phyloP scores from a whole-genome alignment of 2,329 filamentous ascomycete species.

The Dothistroma septosporum region DNA sequence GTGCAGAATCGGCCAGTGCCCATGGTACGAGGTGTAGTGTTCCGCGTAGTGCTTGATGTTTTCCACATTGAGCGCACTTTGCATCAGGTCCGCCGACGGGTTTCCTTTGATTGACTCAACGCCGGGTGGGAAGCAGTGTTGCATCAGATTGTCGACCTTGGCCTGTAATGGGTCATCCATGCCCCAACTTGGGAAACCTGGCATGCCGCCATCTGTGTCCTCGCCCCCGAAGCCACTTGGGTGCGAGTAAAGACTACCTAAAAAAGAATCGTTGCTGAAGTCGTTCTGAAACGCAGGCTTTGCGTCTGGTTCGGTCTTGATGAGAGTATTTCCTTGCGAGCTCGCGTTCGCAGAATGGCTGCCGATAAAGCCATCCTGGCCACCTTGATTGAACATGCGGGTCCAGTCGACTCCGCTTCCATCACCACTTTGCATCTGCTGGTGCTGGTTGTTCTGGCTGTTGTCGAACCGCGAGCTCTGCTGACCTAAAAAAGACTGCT shows the following conservation, averaged over 20 bases:
- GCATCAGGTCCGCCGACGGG: constrained; percentile 44
- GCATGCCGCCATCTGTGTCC: constrained; percentile 32
- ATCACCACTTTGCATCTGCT: constrained; percentile 30
- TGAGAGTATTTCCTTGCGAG: constrained; percentile 32
- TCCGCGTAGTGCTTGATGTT: constrained; percentile 68
- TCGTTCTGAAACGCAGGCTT: constrained; percentile 41
- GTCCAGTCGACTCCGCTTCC: constrained; percentile 41
- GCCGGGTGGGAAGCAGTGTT: constrained; percentile 55
- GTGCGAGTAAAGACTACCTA: constrained; percentile 47
- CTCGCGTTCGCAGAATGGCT: constrained; percentile 45
- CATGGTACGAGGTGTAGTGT: constrained; percentile 67
- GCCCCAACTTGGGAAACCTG: constrained; percentile 41
- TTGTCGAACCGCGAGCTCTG: constrained; percentile 37
- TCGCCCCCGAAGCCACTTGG: constrained; percentile 41
- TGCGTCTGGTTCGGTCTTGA: constrained; percentile 44
- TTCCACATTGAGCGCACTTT: constrained; percentile 58
- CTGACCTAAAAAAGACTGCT: constrained; percentile 38
- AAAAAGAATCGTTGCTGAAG: constrained; percentile 46
- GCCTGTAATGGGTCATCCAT: constrained; percentile 45
- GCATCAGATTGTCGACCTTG: constrained; percentile 43
- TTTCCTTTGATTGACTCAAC: constrained; percentile 52
- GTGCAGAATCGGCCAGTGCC: constrained; percentile 70
- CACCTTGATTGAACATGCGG: constrained; percentile 43
- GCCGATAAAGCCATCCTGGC: constrained; percentile 45
- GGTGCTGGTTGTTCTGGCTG: constrained; percentile 34